A percentile compares a stretch with the other conserved stretches of the same genome.
These are phyloP conservation scores for Platanthera guangdongensis DNA, from an alignment of 106 monocot species.

Conservation along the genomic window DNA sequence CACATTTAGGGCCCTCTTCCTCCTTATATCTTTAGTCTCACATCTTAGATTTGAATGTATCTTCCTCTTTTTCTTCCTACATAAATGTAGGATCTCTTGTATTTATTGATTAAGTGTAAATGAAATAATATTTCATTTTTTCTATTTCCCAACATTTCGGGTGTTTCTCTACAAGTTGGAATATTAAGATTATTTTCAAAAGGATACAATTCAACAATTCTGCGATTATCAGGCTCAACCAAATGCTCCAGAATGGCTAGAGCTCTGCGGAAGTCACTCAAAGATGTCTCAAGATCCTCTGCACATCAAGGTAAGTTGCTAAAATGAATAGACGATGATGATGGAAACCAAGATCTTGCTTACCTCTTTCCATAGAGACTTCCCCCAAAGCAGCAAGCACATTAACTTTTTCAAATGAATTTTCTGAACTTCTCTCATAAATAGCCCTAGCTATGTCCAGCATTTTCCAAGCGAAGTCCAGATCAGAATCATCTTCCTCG, in stretches of 20 bases:
- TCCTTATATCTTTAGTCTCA: too few species aligned
- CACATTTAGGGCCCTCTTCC: too few species aligned
- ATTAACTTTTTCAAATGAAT: conserved; percentile 78
- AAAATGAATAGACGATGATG: neutral
- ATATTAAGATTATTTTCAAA: neutral
- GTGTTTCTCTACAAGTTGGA: too few species aligned
- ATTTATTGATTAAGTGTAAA: too few species aligned
- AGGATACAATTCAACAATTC: conserved; percentile 93
- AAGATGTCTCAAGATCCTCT: conserved; percentile 92
- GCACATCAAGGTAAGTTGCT: conserved; percentile 14
- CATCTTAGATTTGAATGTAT: too few species aligned
- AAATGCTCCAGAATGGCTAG: conserved; percentile 53
- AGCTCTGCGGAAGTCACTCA: conserved; percentile 71
- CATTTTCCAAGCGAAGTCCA: conserved; percentile 96
- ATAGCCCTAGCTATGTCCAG: conserved; percentile 94
- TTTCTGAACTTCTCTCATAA: conserved; percentile 52
- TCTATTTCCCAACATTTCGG: too few species aligned
- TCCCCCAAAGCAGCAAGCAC: conserved; percentile 75
- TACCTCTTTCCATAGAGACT: conserved; percentile 90
- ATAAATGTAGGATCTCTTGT: too few species aligned
- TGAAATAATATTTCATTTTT: too few species aligned
- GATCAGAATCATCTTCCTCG: conserved; percentile 89
- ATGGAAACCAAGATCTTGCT: neutral
- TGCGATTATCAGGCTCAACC: conserved; percentile 65
- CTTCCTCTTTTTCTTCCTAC: too few species aligned